Evolutionary conservation across 305 asterid genomes (phyloP), one percentile per base, ranked within the genome.

Genomic region (Petunia hybrid): DNA sequence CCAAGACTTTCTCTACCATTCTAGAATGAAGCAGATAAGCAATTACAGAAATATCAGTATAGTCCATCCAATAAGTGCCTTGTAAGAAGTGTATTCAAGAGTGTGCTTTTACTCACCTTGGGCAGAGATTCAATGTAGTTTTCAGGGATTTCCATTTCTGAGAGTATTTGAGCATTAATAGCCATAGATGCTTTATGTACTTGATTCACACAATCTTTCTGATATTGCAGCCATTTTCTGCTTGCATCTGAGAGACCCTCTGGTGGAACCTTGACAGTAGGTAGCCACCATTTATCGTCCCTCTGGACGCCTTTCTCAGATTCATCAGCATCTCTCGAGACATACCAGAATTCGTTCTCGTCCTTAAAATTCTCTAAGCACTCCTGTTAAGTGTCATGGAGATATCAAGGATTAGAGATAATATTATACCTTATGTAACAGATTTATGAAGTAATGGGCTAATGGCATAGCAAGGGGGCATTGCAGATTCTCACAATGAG

Each of bases 61-160:
- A 43, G 46, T 48, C 35, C 31, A 48, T 5, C 10, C 41, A 8
- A 22, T 22, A 22, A 67, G 38, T 0, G 0, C 38, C 53, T 40
- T 13, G 2, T 0, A 66, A 0, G 40, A 6, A 68, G 39, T 42
- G 39, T 71, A 48, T 12, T 41, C 35, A 71, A 71, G 61, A 51
- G 62, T 5, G 31, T 31, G 61, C 43, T 16, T 10, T 45, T 16
- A 22, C 41, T 65, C 76, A 93, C 98, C 98, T 91, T 94, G 2
- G 98, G 98, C 16, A 94, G 96, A 51, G 95, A 86, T 75, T 94
- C 98, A 56, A 93, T 92, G 88, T 95, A 95, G 92, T 83, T 89
- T 42, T 95, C 98, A 1, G 98, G 98, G 81, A 93, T 87, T 84
- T 92, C 97, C 97, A 95, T 95, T 79, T 95, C 98, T 55, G 93